Base-by-base conservation (phyloP, 2,329 filamentous ascomycete genomes). In the Colletotrichum siamense region DNA sequence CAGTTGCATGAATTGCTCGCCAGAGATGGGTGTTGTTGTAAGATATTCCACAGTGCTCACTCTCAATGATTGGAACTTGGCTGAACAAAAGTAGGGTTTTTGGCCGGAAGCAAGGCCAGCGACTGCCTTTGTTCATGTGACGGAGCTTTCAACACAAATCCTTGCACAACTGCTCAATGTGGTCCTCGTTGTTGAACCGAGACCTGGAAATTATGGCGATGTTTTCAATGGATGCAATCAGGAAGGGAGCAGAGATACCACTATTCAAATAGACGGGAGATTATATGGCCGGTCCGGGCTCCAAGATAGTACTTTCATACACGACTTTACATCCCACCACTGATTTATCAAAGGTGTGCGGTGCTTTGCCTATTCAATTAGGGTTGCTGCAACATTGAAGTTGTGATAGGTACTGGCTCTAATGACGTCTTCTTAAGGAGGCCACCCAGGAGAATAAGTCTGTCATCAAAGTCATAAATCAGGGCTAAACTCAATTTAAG, bases 161-260 rank as follows among this genome's bases (percentile, higher is more conserved):
- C 39, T 49, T 49, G 39, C 9, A 49, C 39, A 4, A 49, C 39
- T 12, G 39, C 18, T 12, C 39, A 49, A 2, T 49, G 39, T 3
- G 39, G 39, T 12, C 39, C 39, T n/a, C 39, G 18, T n/a, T 49
- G 39, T n/a, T 49, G 18, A 49, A 49, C 0, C 9, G 1, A 49
- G 18, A 12, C 3, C 1, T 3, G 36, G 9, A 49, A n/a, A 22
- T 12, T 1, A n/a, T n/a, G 18, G 18, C 39, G 9, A n/a, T 4
- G 18, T n/a, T 12, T 12, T 49, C 1, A 7, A 12, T 12, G 1
- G 9, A 49, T 49, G 1, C 9, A 49, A 49, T 12, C 18, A 49
- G 39, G 0, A 12, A 49, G 9, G 3, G 9, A 9, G 39, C 39
- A 49, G 9, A 49, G 5, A 49, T n/a, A n/a, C 39, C 18, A 49